Evolutionary conservation across 148 eudicot genomes (phyloP).

Genomic region (Beta vulgaris): DNA sequence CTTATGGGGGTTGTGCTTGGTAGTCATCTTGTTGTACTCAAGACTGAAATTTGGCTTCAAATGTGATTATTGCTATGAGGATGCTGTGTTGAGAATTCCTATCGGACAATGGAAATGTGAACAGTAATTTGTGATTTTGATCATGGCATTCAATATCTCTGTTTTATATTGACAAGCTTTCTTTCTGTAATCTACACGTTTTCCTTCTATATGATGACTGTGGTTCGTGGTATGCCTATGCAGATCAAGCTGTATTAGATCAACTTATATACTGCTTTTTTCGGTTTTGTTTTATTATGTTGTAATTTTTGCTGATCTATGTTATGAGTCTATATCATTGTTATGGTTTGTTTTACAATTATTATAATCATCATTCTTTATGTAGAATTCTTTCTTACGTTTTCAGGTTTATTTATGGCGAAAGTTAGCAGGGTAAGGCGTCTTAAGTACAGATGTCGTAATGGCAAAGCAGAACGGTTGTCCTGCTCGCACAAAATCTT

Average conservation of each 20-base stretch:
- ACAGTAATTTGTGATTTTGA: too few species aligned
- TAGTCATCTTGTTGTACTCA: background rate
- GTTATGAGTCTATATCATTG: background rate
- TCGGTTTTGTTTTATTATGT: background rate
- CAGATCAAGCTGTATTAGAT: background rate
- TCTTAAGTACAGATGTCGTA: constrained; percentile 33
- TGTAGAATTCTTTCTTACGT: constrained; percentile 11
- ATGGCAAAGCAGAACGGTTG: constrained; percentile 25
- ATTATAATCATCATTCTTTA: constrained; percentile 9
- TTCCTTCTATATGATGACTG: background rate
- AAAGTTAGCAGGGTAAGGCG: constrained; percentile 48
- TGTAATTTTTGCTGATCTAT: background rate
- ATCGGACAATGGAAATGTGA: background rate
- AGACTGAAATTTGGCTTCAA: background rate
- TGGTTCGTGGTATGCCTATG: background rate
- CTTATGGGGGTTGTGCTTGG: background rate
- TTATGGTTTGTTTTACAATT: background rate
- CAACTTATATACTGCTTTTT: background rate
- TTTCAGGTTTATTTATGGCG: constrained; percentile 53
- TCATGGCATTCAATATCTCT: background rate
- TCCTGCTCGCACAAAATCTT: constrained; percentile 44
- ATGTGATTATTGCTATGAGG: background rate
- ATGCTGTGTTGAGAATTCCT: background rate
- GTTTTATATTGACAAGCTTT: background rate
- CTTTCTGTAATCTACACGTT: background rate